Evolutionary conservation across 768 basidiomycete species (phyloP), one percentile per base, ranked within the genome.

Genomic region (Naematelia aurantialba): DNA sequence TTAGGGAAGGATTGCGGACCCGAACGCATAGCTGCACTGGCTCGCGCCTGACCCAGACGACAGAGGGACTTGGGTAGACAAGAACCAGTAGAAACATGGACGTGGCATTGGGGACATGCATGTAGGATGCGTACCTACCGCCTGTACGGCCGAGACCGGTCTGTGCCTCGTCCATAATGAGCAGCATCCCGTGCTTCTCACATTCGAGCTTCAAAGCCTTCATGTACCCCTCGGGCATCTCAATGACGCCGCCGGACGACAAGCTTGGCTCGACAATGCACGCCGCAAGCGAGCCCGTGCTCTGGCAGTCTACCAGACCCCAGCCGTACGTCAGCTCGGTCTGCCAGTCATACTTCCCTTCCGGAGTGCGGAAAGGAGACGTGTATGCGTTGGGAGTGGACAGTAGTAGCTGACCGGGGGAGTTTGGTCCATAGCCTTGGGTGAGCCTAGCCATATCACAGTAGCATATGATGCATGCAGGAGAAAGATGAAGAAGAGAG

Each of bases 91-190:
- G n/a, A n/a, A n/a, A n/a, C n/a, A n/a, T n/a, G n/a, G n/a, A n/a
- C n/a, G n/a, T n/a, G n/a, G n/a, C n/a, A n/a, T n/a, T n/a, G n/a
- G n/a, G n/a, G n/a, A n/a, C n/a, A n/a, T n/a, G n/a, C n/a, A n/a
- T n/a, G n/a, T n/a, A 24, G 27, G 13, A 5, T 17, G 25, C 8
- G 26, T 17, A 55, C 61, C 51, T 30, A 69, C 67, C 61, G 29
- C 68, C 67, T 13, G 60, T 66, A n/a, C 59, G 56, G 13, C 52
- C 67, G 31, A 61, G 50, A n/a, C 69, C 69, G 2, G 70, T 72
- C 56, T 72, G 70, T 5, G 70, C 70, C 39, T 72, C 70, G 45
- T 72, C 70, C 3, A 72, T 46, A 34, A 72, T 69, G 11, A 72
- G 48, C 24, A 69, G 65, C 67, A 72, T 68, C 3, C 63, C 65